Conservation (phyloP, 1,284 basidiomycete genomes). For the Pyrrhoderma lamaoense region DNA sequence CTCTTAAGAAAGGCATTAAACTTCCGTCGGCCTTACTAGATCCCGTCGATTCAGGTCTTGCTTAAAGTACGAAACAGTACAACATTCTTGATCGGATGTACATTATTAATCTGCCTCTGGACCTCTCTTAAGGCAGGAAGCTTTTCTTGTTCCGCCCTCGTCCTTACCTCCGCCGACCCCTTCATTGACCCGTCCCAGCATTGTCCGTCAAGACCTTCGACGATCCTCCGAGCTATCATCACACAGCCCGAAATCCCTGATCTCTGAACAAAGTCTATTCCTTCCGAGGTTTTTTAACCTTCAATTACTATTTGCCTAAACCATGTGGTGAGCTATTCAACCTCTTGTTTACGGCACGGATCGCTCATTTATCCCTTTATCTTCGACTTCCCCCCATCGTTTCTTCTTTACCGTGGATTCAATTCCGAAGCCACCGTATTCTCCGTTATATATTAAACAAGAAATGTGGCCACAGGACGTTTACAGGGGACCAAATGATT, state of each 20-base stretch:
- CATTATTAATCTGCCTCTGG: conserved; percentile 9
- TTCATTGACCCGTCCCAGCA: conserved; percentile 18
- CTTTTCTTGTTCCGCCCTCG: conserved; percentile 19
- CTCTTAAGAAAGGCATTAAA: no score
- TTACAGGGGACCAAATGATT: conserved; percentile 40
- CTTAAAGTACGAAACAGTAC: no score
- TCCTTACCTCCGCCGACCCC: conserved; percentile 63
- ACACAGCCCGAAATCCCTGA: no score
- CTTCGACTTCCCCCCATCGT: neutral
- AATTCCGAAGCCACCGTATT: conserved; percentile 39
- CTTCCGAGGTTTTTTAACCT: no score
- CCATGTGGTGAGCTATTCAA: conserved; percentile 12
- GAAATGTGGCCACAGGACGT: conserved; percentile 50
- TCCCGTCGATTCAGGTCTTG: no score
- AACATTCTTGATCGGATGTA: conserved; percentile 13
- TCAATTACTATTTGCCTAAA: neutral
- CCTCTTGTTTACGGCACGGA: neutral
- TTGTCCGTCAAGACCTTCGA: conserved; percentile 7
- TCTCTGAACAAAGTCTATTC: no score
- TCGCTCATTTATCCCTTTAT: conserved; percentile 2
- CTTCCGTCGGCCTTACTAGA: no score
- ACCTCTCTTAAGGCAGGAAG: conserved; percentile 16
- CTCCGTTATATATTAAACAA: conserved; percentile 45
- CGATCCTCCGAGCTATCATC: neutral
- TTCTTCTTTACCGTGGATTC: neutral